Evolutionary conservation across 345 rosid species (phyloP).

Genomic region (Passiflora organensis): DNA sequence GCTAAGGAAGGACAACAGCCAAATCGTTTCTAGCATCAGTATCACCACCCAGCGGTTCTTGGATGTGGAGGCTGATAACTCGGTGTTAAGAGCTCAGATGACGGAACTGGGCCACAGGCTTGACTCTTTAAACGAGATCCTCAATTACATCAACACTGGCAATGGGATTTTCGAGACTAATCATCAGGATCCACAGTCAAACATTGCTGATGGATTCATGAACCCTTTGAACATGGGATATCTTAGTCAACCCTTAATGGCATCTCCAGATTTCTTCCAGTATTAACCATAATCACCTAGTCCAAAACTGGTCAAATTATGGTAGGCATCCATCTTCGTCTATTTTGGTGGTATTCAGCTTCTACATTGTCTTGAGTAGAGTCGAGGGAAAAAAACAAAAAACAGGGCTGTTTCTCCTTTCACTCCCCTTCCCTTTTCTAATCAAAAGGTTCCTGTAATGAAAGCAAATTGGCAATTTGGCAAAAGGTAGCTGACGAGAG

Average conservation of each 20-base stretch:
- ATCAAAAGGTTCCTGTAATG: no score
- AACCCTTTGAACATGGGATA: no score
- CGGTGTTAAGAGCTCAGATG: slow-evolving; percentile 23
- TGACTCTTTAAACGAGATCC: slow-evolving; percentile 23
- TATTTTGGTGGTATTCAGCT: not conserved
- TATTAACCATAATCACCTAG: not conserved
- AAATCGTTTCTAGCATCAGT: slow-evolving; percentile 21
- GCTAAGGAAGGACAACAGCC: slow-evolving; percentile 23
- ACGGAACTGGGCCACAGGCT: slow-evolving; percentile 27
- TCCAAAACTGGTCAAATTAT: slow-evolving; percentile 2
- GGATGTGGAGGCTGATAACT: slow-evolving; percentile 26
- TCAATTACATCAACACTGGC: slow-evolving; percentile 15
- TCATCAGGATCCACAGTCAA: slow-evolving; percentile 6
- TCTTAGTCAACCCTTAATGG: slow-evolving; percentile 29
- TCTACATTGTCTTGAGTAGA: slow-evolving; percentile 9
- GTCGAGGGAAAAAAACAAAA: no score
- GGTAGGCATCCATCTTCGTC: slow-evolving; percentile 7
- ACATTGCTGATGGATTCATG: slow-evolving; percentile 8
- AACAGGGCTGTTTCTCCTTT: no score
- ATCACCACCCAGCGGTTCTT: slow-evolving; percentile 19
- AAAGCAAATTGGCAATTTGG: no score
- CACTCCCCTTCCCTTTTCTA: no score
- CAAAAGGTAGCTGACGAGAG: no score
- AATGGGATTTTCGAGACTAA: slow-evolving; percentile 12
- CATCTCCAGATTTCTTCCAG: slow-evolving; percentile 27